Evolutionary conservation across 768 basidiomycete genomes (phyloP), one percentile per base, ranked within the genome.

Genomic region (Coprinopsis sp.): DNA sequence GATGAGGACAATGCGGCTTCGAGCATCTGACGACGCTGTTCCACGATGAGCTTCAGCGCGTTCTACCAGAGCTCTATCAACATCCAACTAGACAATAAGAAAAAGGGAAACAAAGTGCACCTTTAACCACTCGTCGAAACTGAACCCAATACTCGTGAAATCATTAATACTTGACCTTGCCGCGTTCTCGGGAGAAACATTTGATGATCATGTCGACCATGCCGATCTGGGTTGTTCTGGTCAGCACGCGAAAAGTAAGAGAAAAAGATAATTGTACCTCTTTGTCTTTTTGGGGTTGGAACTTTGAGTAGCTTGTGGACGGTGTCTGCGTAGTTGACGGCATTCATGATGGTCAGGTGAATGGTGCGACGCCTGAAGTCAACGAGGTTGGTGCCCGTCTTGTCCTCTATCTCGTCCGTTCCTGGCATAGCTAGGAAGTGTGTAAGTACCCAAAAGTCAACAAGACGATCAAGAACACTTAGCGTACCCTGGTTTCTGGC

Each of bases 181-280:
- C 93, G 12, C 96, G 87, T 64, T 98, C 96, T 71, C 98, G 96
- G 2, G 96, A 98, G 64, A 95, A 98, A 87, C 96, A 99, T 59
- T 98, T 95, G 65, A 99, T 90, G 52, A 99, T 80, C 96, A 99
- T 99, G 74, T 98, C 97, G 63, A 90, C 81, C 48, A 99, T 68
- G 63, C 97, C 95, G 56, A 91, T 87, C 91, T 96, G 58, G 2
- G 28, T n/a, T n/a, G n/a, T n/a, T n/a, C 14, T 27, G n/a, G 37
- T n/a, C 5, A 33, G 10, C 51, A 16, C 43, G 34, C 44, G 16
- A 41, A 1, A 43, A 16, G 16, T 16, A 27, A 2, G 14, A 1
- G 6, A 34, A 7, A 49, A 46, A 12, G 14, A 6, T 37, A 18
- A 13, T 39, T 65, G 71, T 59, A 95, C 94, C 83, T 99, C 96